Percentiles rank a stretch among this genome's conserved stretches.
Evolutionary conservation across 2,329 filamentous ascomycete genomes (phyloP).

Genomic region (Pyrenophora graminea): DNA sequence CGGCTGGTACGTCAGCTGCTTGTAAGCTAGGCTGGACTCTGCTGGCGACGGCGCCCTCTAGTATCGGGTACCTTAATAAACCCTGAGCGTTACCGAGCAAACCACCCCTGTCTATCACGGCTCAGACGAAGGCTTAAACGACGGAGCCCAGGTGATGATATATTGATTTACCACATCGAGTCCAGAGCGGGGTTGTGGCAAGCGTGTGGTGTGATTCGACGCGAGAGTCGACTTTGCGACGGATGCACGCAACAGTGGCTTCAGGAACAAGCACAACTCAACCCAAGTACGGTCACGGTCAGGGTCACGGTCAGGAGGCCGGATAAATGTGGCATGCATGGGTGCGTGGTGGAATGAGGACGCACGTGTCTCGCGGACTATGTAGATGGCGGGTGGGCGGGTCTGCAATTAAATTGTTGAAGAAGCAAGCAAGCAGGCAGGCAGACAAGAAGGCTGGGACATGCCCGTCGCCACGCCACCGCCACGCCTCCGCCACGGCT

Average conservation of each 20-base stretch:
- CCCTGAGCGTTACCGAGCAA: constrained; percentile 15
- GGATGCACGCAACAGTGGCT: background rate
- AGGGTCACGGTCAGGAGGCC: background rate
- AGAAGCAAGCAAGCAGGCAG: background rate
- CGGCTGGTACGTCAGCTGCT: constrained; percentile 27
- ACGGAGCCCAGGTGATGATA: constrained; percentile 5
- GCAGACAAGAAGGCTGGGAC: background rate
- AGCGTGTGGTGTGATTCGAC: constrained; percentile 11
- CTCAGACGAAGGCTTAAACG: constrained; percentile 5
- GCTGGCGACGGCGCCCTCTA: constrained; percentile 14
- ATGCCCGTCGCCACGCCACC: background rate
- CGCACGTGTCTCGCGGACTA: constrained; percentile 3
- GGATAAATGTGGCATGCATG: background rate
- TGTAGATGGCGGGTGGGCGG: constrained; percentile 1
- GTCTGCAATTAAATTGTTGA: constrained; percentile 1
- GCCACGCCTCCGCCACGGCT: background rate
- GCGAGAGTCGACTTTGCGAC: background rate
- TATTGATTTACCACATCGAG: constrained; percentile 17
- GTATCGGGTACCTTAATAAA: constrained; percentile 34
- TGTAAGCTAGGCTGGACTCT: constrained; percentile 13
- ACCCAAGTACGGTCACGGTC: constrained; percentile 1
- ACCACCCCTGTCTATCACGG: constrained; percentile 15
- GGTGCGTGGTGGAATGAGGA: constrained; percentile 6
- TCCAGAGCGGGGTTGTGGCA: constrained; percentile 2
- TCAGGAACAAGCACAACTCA: constrained; percentile 17